Evolutionary conservation across 2,329 filamentous ascomycete species (phyloP), one percentile per base, ranked within the genome.

Genomic region (Cercospora sesami): DNA sequence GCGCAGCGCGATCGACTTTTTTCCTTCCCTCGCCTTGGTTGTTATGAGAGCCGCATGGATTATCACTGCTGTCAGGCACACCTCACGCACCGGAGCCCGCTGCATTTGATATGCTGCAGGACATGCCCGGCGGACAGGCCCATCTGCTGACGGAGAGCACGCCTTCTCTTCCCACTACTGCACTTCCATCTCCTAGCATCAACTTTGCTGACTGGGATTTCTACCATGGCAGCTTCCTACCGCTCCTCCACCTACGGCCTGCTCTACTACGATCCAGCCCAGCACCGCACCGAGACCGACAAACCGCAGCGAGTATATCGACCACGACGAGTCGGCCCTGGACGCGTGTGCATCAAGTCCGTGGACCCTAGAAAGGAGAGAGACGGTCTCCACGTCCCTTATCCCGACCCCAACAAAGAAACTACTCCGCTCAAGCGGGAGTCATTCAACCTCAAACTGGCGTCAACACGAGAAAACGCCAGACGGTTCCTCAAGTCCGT

Each of bases 281-380:
- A 64, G 36, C 69, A 68, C 51, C 71, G 68, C 45, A 70, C 70
- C 68, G 66, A 65, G 14, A 55, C 48, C 62, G 70, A 69, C 62
- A 71, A 71, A 66, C 69, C 72, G 3, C 72, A 63, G 30, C 69
- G 70, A 60, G 79, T 82, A 72, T 86, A 85, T 75, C 81, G 83
- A 74, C 82, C 81, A 66, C 83, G 85, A 71, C 82, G 79, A 69
- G 84, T 85, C 70, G 81, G 86, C 72, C 85, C 85, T 60, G 85
- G 87, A 73, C 85, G 85, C 55, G 87, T 87, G 66, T 84, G 86
- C 76, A 86, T 87, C 67, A 82, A 81, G 69, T 83, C 81, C 65
- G 86, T 83, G 69, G 83, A 78, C 60, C 84, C 71, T 75, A 83
- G 83, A 71, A 71, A 73, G 73, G 59, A 78, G 76, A 75, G 73